Base-by-base conservation (phyloP, 345 rosid species). In the Acer campestre region DNA sequence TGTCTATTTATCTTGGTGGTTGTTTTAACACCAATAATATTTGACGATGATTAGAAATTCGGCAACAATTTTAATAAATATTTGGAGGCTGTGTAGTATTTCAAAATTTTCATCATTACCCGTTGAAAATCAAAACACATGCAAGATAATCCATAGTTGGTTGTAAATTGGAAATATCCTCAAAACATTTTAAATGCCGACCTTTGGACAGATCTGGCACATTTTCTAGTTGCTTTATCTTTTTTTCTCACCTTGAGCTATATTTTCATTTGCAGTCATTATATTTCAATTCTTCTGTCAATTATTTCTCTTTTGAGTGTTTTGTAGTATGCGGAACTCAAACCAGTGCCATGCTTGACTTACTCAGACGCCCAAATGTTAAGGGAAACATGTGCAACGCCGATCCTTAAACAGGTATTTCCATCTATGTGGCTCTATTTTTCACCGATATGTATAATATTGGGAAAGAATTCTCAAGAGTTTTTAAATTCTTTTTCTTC, bases 301-400 rank as follows among this genome's bases (percentile, higher is more conserved):
- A 42, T 2, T 0, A 6, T 62, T 10, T 12, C 23, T 8, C 69
- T 63, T 18, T 74, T 35, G 13, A 25, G 68, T 79, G 42, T 29
- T 44, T 75, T 86, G 84, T 84, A 96, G 99, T 96, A 96, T 75
- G 99, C 98, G 42, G 98, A 96, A 84, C 93, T 96, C 80, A 93
- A 90, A 84, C 99, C 99, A 35, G 99, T 96, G 74, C 91, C 95
- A 51, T 94, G 99, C 82, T 79, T 94, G 87, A 94, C 97, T 65
- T 91, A 87, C 83, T 77, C 91, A 18, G 91, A 92, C 81, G 99
- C 99, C 23, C 86, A 86, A 69, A 81, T 61, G 64, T 81, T 92
- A 63, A 92, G 97, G 79, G 97, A 91, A 79, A 85, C 83, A 71
- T 84, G 84, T 44, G 90, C 98, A 76, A 96, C 98, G 79, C 91